Conservation (phyloP, 2,329 filamentous ascomycete genomes). For the Emergomyces orientalis region DNA sequence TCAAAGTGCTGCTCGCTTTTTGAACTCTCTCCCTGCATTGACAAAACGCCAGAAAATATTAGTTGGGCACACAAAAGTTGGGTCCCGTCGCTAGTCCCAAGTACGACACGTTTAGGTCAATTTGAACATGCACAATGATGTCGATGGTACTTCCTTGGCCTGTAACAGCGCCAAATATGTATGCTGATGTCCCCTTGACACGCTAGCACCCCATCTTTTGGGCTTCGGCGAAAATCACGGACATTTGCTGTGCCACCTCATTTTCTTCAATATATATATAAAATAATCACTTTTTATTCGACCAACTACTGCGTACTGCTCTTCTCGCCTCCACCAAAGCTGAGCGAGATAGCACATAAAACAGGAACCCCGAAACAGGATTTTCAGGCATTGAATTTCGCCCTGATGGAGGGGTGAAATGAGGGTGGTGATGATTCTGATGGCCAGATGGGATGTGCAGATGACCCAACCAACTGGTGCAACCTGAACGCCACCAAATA, state of each 20-base stretch:
- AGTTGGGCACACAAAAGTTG: slow-evolving; percentile 1
- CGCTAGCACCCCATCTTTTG: neutral
- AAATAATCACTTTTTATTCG: too few species aligned
- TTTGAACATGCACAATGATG: slow-evolving; percentile 5
- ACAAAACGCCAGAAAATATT: too few species aligned
- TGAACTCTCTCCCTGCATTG: too few species aligned
- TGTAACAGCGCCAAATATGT: too few species aligned
- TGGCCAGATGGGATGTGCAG: neutral
- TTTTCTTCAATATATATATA: too few species aligned
- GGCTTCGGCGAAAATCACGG: too few species aligned
- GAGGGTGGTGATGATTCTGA: too few species aligned
- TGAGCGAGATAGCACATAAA: neutral
- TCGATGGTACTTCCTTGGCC: neutral
- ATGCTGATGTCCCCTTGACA: neutral
- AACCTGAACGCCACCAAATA: slow-evolving; percentile 3
- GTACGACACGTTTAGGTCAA: neutral
- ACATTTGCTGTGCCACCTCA: too few species aligned
- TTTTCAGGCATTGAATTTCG: too few species aligned
- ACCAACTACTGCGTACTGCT: neutral
- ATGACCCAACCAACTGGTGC: slow-evolving; percentile 5
- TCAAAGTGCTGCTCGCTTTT: too few species aligned
- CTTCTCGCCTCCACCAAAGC: neutral
- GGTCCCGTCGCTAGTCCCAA: slow-evolving; percentile 1
- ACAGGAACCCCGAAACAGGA: too few species aligned
- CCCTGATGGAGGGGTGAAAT: neutral